Conservation (phyloP, 2,329 filamentous ascomycete genomes). For the Alternaria hordeiaustralica region DNA sequence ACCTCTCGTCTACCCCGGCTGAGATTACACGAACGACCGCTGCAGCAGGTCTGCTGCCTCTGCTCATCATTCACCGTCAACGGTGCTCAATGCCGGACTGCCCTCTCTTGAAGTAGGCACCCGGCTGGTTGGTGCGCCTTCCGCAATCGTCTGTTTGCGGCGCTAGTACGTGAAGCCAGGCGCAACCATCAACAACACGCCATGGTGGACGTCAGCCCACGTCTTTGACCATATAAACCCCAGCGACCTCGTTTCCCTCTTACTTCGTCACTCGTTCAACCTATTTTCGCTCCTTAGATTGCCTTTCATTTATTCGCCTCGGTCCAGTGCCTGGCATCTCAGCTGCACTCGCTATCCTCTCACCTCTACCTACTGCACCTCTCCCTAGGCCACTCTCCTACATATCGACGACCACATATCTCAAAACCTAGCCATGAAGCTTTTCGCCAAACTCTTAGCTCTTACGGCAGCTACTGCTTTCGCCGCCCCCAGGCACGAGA, state of each 20-base stretch:
- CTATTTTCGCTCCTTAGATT: constrained; percentile 7
- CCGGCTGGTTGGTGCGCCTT: constrained; percentile 2
- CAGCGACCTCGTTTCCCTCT: neutral
- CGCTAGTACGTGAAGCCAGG: constrained; percentile 18
- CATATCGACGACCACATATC: neutral
- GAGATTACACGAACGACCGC: neutral
- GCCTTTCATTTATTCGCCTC: constrained; percentile 14
- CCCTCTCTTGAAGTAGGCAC: neutral
- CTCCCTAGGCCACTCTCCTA: neutral
- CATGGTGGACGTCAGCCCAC: constrained; percentile 8
- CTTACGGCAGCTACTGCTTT: constrained; percentile 29
- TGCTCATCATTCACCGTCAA: neutral
- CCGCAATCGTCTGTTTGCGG: constrained; percentile 17
- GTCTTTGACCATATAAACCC: constrained; percentile 18
- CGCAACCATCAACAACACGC: constrained; percentile 14
- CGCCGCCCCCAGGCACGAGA: constrained; percentile 28
- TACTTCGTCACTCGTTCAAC: constrained; percentile 4
- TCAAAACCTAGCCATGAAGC: constrained; percentile 34
- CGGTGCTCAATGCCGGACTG: neutral
- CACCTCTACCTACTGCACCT: constrained; percentile 12
- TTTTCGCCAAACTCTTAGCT: constrained; percentile 24
- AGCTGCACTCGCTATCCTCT: constrained; percentile 21
- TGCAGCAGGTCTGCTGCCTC: neutral
- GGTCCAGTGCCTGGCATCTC: constrained; percentile 21
- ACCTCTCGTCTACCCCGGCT: neutral